Evolutionary conservation across 495 filamentous ascomycete species (phyloP).

Genomic region (Rhizodiscina lignyota): DNA sequence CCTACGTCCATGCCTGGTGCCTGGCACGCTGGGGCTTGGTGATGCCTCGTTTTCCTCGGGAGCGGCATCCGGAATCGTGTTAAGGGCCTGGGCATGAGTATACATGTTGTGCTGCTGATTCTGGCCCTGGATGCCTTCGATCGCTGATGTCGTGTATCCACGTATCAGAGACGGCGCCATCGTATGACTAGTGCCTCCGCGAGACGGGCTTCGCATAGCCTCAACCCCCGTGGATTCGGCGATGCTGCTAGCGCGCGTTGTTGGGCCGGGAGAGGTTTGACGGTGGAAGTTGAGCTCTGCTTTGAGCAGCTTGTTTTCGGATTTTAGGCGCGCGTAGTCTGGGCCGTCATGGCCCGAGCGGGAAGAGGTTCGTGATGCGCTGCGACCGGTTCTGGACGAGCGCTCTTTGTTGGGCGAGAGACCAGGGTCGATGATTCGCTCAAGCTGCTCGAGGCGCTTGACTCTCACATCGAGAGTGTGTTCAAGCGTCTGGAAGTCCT

Average conservation of each 20-base stretch:
- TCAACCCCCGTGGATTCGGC: neutral
- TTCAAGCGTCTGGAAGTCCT: slow-evolving; percentile 79
- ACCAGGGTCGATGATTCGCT: slow-evolving; percentile 48
- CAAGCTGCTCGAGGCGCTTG: slow-evolving; percentile 77
- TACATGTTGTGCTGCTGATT: slow-evolving; percentile 5
- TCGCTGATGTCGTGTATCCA: slow-evolving; percentile 29
- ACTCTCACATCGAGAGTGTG: slow-evolving; percentile 58
- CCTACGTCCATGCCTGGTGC: neutral
- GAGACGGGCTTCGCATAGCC: slow-evolving; percentile 8
- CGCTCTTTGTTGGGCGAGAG: slow-evolving; percentile 12
- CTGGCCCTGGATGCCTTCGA: slow-evolving; percentile 16
- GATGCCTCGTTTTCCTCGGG: too few species aligned
- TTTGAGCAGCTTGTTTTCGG: slow-evolving; percentile 67
- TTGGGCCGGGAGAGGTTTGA: slow-evolving; percentile 22
- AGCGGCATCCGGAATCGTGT: neutral
- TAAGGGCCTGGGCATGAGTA: neutral
- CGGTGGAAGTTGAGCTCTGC: slow-evolving; percentile 63
- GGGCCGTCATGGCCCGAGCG: slow-evolving; percentile 23
- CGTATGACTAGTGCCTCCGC: slow-evolving; percentile 13
- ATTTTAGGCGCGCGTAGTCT: slow-evolving; percentile 53
- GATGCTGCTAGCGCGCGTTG: slow-evolving; percentile 2
- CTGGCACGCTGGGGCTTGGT: neutral
- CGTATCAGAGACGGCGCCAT: slow-evolving; percentile 30
- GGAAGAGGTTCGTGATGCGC: slow-evolving; percentile 28
- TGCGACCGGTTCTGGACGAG: slow-evolving; percentile 9